phyloP scores from a whole-genome alignment of 805 yeast species.

The Candida dendrica region DNA sequence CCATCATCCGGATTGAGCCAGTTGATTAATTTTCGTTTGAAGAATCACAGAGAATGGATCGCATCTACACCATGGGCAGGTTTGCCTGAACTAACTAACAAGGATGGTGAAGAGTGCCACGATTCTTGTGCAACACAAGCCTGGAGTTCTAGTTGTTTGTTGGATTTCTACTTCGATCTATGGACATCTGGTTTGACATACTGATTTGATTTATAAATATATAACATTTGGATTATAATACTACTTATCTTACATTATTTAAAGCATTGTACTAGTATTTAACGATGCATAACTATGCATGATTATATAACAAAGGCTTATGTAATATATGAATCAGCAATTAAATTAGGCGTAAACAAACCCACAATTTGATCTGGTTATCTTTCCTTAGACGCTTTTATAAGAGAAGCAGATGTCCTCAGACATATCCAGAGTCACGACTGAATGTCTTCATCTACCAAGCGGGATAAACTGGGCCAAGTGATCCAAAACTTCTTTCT shows the following conservation, averaged over 20 bases:
- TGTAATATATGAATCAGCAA: too few relatives aligned
- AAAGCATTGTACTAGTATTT: too few relatives aligned
- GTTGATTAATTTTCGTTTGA: slow-evolving; percentile 52
- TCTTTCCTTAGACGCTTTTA: too few relatives aligned
- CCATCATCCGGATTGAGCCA: slow-evolving; percentile 50
- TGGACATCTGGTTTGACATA: slow-evolving; percentile 24
- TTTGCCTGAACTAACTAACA: slow-evolving; percentile 83
- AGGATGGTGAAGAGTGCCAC: slow-evolving; percentile 69
- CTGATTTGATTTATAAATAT: too few relatives aligned
- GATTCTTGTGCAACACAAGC: slow-evolving; percentile 97
- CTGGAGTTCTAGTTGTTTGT: slow-evolving; percentile 84
- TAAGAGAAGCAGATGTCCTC: not conserved
- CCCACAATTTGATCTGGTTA: too few relatives aligned
- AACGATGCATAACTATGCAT: too few relatives aligned
- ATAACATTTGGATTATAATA: too few relatives aligned
- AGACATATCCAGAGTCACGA: not conserved
- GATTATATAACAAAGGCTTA: too few relatives aligned
- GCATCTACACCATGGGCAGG: slow-evolving; percentile 87
- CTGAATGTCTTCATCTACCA: slow-evolving; percentile 6
- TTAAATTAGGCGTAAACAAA: too few relatives aligned
- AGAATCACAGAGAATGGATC: slow-evolving; percentile 64
- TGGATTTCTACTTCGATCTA: slow-evolving; percentile 71
- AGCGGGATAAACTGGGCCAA: slow-evolving; percentile 19
- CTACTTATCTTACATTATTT: too few relatives aligned
- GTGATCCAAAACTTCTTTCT: slow-evolving; percentile 47